phyloP scores from a whole-genome alignment of 2,329 filamentous ascomycete genomes.

The Metarhizium robertsii region DNA sequence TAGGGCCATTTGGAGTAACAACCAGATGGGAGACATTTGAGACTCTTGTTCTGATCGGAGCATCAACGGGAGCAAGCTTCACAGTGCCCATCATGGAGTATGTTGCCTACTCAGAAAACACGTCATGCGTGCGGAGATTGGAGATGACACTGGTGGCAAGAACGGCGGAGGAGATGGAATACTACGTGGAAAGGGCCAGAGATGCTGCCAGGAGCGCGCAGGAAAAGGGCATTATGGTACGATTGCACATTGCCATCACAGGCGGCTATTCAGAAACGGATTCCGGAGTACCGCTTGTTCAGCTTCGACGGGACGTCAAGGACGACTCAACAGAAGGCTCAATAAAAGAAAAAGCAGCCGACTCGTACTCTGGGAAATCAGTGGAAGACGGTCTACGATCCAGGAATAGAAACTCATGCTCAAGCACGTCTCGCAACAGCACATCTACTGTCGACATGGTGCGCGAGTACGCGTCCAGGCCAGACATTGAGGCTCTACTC shows the following conservation, averaged over 20 bases:
- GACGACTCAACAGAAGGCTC: not conserved
- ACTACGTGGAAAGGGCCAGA: conserved; percentile 41
- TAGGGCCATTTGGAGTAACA: conserved; percentile 47
- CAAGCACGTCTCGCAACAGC: not conserved
- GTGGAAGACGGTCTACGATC: not conserved
- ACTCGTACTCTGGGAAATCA: not conserved
- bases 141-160: conserved; percentile 44
- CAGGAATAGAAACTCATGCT: not conserved
- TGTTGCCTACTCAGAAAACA: conserved; percentile 30
- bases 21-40: conserved; percentile 50
- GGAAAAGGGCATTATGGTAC: conserved; percentile 37
- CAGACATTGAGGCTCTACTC: conserved; percentile 43
- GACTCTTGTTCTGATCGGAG: conserved; percentile 49
- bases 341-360: not conserved
- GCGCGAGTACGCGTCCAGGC: conserved; percentile 35
- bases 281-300: conserved; percentile 4
- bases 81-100: conserved; percentile 50
- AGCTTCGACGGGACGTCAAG: not conserved
- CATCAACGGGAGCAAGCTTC: conserved; percentile 55
- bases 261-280: conserved; percentile 11
- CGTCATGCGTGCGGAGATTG: conserved; percentile 41
- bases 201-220: conserved; percentile 31
- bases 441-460: conserved; percentile 21
- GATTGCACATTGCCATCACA: conserved; percentile 46
- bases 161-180: conserved; percentile 43